Conservation (phyloP, 306 rosid genomes). For the Medicago truncatula region MtrunA17r5.0-ANR NC_053044.1:39891501-39892000, state of each 20-base stretch:
- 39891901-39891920: slow-evolving; percentile 40
- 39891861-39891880: slow-evolving; percentile 46
- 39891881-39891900: slow-evolving; percentile 64
- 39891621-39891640: neutral
- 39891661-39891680: neutral
- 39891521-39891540: neutral
- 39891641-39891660: neutral
- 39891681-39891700: neutral
- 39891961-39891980: neutral
- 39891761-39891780: slow-evolving; percentile 2
- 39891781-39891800: slow-evolving; percentile 41
- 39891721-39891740: slow-evolving; percentile 36
- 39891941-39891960: slow-evolving; percentile 15
- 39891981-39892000: slow-evolving; percentile 25
- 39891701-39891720: neutral
- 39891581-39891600: neutral
- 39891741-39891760: slow-evolving; percentile 41
- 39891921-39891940: slow-evolving; percentile 40
- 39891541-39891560: neutral
- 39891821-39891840: slow-evolving; percentile 47
- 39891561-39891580: too few relatives aligned
- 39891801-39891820: slow-evolving; percentile 57
- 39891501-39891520: neutral
- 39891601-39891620: neutral
- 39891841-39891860: slow-evolving; percentile 37